Evolutionary conservation across 2,329 filamentous ascomycete genomes (phyloP).

Genomic region (Sclerotinia sclerotiorum): DNA sequence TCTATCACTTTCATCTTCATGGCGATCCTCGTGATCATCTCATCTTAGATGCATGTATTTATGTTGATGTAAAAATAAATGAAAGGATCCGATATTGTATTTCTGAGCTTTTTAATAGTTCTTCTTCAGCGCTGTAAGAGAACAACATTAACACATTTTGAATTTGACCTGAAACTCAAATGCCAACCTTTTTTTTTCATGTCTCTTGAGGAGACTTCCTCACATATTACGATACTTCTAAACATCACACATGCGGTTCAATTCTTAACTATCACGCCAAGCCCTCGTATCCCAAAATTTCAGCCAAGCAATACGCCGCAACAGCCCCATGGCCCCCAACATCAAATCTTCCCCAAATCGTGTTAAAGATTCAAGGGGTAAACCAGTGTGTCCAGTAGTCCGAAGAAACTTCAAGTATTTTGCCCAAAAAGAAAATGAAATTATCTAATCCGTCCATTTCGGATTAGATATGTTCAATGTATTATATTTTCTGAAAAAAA

Average conservation of each 20-base stretch:
- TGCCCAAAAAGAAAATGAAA: too few relatives aligned
- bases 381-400: too few relatives aligned
- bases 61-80: background rate
- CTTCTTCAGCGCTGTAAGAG: background rate
- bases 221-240: too few relatives aligned
- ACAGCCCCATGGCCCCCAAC: background rate
- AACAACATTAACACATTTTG: background rate
- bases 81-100: background rate
- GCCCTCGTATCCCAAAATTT: background rate
- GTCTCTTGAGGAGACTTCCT: background rate
- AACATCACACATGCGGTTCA: background rate
- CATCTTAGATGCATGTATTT: background rate
- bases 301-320: background rate
- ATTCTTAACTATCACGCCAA: background rate
- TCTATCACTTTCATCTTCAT: background rate
- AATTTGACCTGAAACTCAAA: background rate
- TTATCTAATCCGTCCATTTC: too few relatives aligned
- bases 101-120: too few relatives aligned
- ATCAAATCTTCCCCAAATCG: background rate
- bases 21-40: background rate
- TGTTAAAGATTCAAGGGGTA: background rate
- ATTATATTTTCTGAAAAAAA: too few relatives aligned
- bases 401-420: too few relatives aligned
- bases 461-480: too few relatives aligned
- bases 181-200: background rate